Conservation (phyloP, 2,329 filamentous ascomycete genomes). For the Tolypocladium ovalisporum region DNA sequence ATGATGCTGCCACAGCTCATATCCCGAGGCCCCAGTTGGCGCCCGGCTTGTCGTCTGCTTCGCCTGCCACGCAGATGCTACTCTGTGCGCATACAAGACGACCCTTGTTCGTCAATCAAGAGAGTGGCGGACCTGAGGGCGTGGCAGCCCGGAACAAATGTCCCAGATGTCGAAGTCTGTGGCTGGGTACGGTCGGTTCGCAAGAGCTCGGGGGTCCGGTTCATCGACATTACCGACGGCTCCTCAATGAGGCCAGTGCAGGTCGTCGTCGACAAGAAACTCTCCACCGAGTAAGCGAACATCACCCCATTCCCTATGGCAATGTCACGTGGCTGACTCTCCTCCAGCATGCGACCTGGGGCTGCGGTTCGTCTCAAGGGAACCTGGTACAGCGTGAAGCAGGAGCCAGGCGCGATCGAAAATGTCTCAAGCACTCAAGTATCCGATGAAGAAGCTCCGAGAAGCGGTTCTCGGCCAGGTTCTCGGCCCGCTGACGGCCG, state of each 20-base stretch:
- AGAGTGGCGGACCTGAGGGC: conserved; percentile 47
- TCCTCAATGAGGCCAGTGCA: conserved; percentile 72
- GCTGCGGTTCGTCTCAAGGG: conserved; percentile 70
- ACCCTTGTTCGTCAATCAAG: conserved; percentile 20
- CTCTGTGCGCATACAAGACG: conserved; percentile 19
- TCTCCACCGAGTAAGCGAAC: conserved; percentile 59
- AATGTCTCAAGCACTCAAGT: background rate
- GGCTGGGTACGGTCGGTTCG: conserved; percentile 79
- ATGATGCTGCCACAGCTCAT: background rate
- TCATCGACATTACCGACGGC: conserved; percentile 80
- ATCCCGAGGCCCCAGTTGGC: background rate
- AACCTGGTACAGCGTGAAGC: conserved; percentile 45
- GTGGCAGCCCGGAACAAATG: conserved; percentile 32
- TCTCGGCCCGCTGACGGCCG: background rate
- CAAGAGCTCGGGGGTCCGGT: conserved; percentile 74
- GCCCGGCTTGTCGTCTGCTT: background rate
- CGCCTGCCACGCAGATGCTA: conserved; percentile 13
- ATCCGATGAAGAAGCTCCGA: background rate
- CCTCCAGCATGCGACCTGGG: conserved; percentile 64
- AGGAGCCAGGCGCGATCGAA: background rate
- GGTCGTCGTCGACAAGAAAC: conserved; percentile 61
- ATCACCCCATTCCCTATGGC: conserved; percentile 3
- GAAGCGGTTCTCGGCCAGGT: background rate
- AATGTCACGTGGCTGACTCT: conserved; percentile 16
- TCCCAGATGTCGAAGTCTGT: conserved; percentile 49